Evolutionary conservation across 129 eudicot species (phyloP).

Genomic region (Escallonia herrerae): DNA sequence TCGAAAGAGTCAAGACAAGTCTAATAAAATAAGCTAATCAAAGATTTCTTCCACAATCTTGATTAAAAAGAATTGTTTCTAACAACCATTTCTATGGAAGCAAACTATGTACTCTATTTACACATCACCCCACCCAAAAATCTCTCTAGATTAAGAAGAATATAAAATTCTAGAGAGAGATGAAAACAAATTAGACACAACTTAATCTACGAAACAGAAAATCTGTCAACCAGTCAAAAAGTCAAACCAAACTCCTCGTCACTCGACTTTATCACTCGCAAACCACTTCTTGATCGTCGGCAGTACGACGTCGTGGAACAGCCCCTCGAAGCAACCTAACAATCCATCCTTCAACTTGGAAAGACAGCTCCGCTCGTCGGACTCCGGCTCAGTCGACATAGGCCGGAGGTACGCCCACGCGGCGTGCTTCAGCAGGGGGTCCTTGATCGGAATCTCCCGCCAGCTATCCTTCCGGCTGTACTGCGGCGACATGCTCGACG

Average conservation of each 20-base stretch:
- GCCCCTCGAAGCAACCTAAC: slow-evolving; percentile 20
- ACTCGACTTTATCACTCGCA: neutral
- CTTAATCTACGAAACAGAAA: slow-evolving; percentile 1
- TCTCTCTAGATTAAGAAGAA: neutral
- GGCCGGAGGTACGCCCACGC: slow-evolving; percentile 78
- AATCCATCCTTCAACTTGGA: slow-evolving; percentile 27
- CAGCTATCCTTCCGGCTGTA: slow-evolving; percentile 38
- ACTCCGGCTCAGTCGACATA: slow-evolving; percentile 20
- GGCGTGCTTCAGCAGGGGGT: slow-evolving; percentile 55
- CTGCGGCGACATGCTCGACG: slow-evolving; percentile 21
- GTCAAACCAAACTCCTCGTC: slow-evolving; percentile 5
- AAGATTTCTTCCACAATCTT: too few relatives aligned
- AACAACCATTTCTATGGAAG: too few relatives aligned
- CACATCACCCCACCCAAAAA: too few relatives aligned
- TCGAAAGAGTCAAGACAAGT: too few relatives aligned
- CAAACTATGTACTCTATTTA: neutral
- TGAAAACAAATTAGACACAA: neutral
- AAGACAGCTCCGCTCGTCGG: slow-evolving; percentile 11
- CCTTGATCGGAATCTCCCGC: slow-evolving; percentile 55
- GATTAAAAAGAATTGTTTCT: too few relatives aligned
- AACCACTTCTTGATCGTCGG: neutral
- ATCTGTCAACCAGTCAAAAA: slow-evolving; percentile 7
- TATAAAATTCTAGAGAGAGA: neutral
- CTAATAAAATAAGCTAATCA: too few relatives aligned
- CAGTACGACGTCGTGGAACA: slow-evolving; percentile 9